Percentiles rank a stretch among this genome's conserved stretches.
Evolutionary conservation across 768 basidiomycete species (phyloP).

Genomic region (Russula lepida): DNA sequence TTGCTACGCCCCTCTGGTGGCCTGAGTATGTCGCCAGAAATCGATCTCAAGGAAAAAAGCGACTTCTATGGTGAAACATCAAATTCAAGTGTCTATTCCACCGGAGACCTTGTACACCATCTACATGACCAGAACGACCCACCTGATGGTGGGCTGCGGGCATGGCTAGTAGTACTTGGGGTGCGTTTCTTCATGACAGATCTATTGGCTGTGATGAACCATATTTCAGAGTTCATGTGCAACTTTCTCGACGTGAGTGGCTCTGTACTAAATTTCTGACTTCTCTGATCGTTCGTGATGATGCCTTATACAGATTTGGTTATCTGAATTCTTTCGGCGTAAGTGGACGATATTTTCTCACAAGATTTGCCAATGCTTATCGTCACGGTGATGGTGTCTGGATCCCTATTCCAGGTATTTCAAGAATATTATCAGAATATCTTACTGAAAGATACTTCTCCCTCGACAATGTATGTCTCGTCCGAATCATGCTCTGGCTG

Average conservation of each 20-base stretch:
- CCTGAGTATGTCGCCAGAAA: background rate
- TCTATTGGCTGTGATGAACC: background rate
- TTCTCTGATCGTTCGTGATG: background rate
- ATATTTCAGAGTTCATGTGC: slow-evolving; percentile 26
- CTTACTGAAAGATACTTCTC: slow-evolving; percentile 40
- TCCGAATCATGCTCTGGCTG: background rate
- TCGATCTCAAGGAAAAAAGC: background rate
- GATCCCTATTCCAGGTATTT: slow-evolving; percentile 42
- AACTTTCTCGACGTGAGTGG: slow-evolving; percentile 36
- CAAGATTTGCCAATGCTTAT: background rate
- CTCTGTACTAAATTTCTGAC: background rate
- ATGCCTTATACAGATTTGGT: slow-evolving; percentile 41
- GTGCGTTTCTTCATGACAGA: slow-evolving; percentile 25
- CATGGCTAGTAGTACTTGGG: slow-evolving; percentile 39
- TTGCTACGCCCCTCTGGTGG: background rate
- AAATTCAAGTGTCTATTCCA: background rate
- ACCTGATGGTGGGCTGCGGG: slow-evolving; percentile 39
- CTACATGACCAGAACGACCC: slow-evolving; percentile 20
- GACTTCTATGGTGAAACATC: background rate
- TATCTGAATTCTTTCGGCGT: slow-evolving; percentile 72
- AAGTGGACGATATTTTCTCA: slow-evolving; percentile 23
- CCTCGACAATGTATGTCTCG: slow-evolving; percentile 52
- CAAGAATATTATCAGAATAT: slow-evolving; percentile 62
- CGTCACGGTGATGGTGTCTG: background rate
- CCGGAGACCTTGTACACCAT: background rate